Evolutionary conservation across 192 early-diverging fungal genomes (phyloP), one percentile per base, ranked within the genome.

Genomic region (Haplosporangium gracile): DNA sequence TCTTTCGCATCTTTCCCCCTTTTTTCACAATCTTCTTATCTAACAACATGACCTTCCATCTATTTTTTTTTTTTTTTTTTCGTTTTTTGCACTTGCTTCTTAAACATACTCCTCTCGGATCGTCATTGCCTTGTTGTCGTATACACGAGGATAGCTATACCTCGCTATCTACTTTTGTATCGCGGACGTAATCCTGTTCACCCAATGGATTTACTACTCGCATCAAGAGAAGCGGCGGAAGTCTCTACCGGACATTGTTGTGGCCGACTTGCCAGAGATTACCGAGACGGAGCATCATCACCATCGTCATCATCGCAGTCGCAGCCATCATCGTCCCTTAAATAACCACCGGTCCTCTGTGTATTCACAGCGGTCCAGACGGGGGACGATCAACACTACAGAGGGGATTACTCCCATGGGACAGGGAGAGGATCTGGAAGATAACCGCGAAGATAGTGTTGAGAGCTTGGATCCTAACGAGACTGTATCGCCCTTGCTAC

Each of bases 151-250:
- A 32, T 85, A 92, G 91, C 77, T 88, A 15, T 91, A 90, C 45
- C 83, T 94, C 39, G 92, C 92, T 11, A 77, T 81, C 40, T 90
- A 90, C 75, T 90, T 90, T 71, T 90, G 89, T 55, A 69, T 80
- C 18, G 85, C 88, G 20, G 89, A 90, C 47, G 49, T 84, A 20
- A 79, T 78, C 34, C 80, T 90, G 42, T 89, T 88, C 72, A 74
- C 76, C 9, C 89, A 90, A 75, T 89, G 82, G 81, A 79, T 87
- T 40, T 90, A 87, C 68, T 90, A 90, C 55, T 81, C 78, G 2
- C 78, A 71, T 24, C 78, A 74, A 57, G 82, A 83, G 51, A 60
- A 75, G 26, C 39, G 57, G 26, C 68, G 47, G 55, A 40, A 29
- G n/a, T 49, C 74, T 32, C 24, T 75, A 15, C 65, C 77, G 0